Evolutionary conservation across 805 yeast genomes (phyloP).

Genomic region (Naumovozyma dairenensis): DNA sequence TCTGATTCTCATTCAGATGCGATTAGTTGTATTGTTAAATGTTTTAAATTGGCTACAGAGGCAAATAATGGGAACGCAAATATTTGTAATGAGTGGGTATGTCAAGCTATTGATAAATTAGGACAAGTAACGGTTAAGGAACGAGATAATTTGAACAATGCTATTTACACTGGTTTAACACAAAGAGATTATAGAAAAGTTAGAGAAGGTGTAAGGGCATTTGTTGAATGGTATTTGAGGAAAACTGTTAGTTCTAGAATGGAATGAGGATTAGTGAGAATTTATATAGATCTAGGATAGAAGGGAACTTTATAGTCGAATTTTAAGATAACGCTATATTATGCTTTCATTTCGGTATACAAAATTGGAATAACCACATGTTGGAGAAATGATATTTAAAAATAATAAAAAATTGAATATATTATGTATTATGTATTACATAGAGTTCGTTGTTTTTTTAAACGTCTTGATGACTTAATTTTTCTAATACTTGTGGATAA

Average conservation of each 20-base stretch:
- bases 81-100: constrained; percentile 46
- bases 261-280: constrained; percentile 4
- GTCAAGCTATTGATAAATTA: constrained; percentile 37
- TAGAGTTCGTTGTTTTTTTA: too few relatives aligned
- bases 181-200: constrained; percentile 66
- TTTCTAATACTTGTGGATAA: constrained; percentile 61
- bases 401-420: not conserved
- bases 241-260: constrained; percentile 51
- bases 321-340: too few relatives aligned
- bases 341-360: not conserved
- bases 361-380: not conserved
- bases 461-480: constrained; percentile 31
- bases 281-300: not conserved
- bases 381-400: not conserved
- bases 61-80: constrained; percentile 32
- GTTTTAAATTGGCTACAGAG: constrained; percentile 46
- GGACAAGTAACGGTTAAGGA: constrained; percentile 61
- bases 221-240: constrained; percentile 73
- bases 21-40: constrained; percentile 59
- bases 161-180: constrained; percentile 49
- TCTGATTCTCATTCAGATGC: constrained; percentile 63
- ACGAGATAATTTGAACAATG: constrained; percentile 47
- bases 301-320: too few relatives aligned
- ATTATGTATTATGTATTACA: too few relatives aligned
- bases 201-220: constrained; percentile 62